Percentiles rank a stretch among this genome's conserved stretches.
Evolutionary conservation across 352 stramenopile genomes (phyloP).

Genomic region (Phytopythium cucurbitacearum): DNA sequence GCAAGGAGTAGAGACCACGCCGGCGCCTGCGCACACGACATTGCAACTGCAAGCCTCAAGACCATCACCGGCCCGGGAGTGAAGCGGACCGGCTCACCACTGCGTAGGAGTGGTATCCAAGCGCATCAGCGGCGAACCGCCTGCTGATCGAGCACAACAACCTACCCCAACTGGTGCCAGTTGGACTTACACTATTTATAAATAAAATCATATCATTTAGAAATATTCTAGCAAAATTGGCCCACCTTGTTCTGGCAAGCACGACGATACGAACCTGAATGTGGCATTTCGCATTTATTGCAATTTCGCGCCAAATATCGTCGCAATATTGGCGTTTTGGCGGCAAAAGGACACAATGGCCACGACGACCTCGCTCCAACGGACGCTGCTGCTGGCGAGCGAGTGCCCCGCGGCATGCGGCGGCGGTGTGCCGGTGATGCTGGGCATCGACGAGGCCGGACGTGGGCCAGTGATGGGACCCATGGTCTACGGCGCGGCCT

Average conservation of each 20-base stretch:
- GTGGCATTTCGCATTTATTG: too few relatives aligned
- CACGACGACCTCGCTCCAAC: constrained; percentile 26
- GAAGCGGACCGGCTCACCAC: constrained; percentile 10
- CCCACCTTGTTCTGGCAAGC: too few relatives aligned
- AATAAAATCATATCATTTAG: too few relatives aligned
- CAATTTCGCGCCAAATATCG: too few relatives aligned
- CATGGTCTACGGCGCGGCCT: constrained; percentile 94
- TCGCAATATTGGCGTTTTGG: too few relatives aligned
- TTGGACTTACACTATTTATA: constrained; percentile 6
- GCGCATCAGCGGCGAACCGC: not conserved
- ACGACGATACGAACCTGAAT: too few relatives aligned
- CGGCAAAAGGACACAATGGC: too few relatives aligned
- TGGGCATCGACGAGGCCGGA: constrained; percentile 95
- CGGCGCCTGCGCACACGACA: not conserved
- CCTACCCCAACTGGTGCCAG: not conserved
- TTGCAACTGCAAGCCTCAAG: constrained; percentile 1
- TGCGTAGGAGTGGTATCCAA: constrained; percentile 21
- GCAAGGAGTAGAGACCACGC: constrained; percentile 12
- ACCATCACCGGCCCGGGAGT: not conserved
- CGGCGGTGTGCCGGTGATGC: constrained; percentile 72
- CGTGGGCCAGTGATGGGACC: constrained; percentile 92
- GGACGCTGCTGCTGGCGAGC: constrained; percentile 49
- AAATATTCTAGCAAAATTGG: too few relatives aligned
- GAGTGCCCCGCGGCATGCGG: constrained; percentile 56
- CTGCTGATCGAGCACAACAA: constrained; percentile 3